A percentile compares a stretch with the other conserved stretches of the same genome.
Evolutionary conservation across 805 yeast genomes (phyloP).

Genomic region (Hanseniaspora vineae): DNA sequence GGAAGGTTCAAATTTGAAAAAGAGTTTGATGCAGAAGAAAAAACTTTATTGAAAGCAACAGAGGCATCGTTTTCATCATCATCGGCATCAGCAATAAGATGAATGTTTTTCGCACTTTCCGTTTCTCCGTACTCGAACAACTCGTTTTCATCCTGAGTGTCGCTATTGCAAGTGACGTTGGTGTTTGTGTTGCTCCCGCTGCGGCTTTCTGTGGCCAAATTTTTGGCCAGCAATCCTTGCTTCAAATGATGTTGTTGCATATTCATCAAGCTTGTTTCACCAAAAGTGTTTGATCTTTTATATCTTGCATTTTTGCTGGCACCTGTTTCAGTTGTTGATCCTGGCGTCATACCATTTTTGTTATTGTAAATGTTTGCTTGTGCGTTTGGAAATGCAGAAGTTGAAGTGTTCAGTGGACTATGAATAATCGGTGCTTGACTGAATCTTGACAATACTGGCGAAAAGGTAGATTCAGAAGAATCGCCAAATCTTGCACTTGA

Average conservation of each 20-base stretch:
- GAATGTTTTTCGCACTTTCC: not conserved
- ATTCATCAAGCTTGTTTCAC: not conserved
- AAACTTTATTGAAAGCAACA: constrained; percentile 22
- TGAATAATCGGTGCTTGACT: too few relatives aligned
- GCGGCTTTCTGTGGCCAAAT: not conserved
- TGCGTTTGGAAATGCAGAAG: too few relatives aligned
- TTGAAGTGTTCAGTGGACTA: too few relatives aligned
- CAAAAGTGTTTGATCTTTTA: not conserved
- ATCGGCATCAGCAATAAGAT: too few relatives aligned
- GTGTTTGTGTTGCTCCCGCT: too few relatives aligned
- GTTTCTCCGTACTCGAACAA: not conserved
- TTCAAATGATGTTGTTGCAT: not conserved
- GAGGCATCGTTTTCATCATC: constrained; percentile 25
- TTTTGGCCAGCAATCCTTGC: not conserved
- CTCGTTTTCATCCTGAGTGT: not conserved
- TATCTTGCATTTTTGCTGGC: not conserved
- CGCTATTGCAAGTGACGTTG: too few relatives aligned
- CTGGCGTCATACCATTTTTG: too few relatives aligned
- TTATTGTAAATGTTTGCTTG: too few relatives aligned
- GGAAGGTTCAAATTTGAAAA: not conserved
- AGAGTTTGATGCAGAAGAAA: not conserved
- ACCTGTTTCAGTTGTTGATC: too few relatives aligned
- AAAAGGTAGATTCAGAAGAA: not conserved
- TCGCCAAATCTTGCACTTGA: not conserved
- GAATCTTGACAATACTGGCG: not conserved